Evolutionary conservation across 139 green algal genomes (phyloP), one percentile per base, ranked within the genome.

Genomic region (Chlamydomonas sphaeroides): DNA sequence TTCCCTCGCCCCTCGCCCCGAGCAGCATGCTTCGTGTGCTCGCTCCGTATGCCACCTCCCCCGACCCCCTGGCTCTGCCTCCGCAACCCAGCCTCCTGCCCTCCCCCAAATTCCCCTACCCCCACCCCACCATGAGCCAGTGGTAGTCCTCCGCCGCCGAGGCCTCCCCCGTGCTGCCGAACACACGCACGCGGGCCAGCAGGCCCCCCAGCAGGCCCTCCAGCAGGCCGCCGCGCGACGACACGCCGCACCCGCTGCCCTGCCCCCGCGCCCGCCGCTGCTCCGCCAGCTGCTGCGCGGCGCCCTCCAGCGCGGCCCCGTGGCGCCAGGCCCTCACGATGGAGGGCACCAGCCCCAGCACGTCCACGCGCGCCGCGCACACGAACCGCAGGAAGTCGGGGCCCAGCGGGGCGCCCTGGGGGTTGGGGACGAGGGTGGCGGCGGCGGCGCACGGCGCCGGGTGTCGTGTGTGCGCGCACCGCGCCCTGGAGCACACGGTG

Each of bases 311-410:
- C 33, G 25, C 36, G 53, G 53, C 59, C 21, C 74, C 74, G 28
- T 80, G 74, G 5, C 93, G 85, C 95, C 95, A 98, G 20, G 91
- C 90, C 69, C 91, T 92, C 18, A 91, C 93, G 36, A 98, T 95
- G 57, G 66, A 90, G n/a, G 95, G 95, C 65, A 99, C 94, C 79
- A 98, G 63, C 1, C 96, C 96, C 72, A 99, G 89, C 83, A 95
- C 84, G 8, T 92, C 94, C 23, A 98, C 96, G 0, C 91, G 65
- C 2, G 94, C 93, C 0, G 84, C 73, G 35, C 70, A 21, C 3
- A 98, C 84, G 84, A 98, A 98, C 68, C 92, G 48, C 5, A 93
- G 91, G 84, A 98, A 98, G 75, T 89, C 86, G 0, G 88, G 82
- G 0, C 88, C 90, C 42, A 95, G 74, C 0, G 95, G 95, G 0